These are phyloP conservation scores for Salvia splendens DNA, from an alignment of 257 asterid genomes.

Conservation along the genomic window DNA sequence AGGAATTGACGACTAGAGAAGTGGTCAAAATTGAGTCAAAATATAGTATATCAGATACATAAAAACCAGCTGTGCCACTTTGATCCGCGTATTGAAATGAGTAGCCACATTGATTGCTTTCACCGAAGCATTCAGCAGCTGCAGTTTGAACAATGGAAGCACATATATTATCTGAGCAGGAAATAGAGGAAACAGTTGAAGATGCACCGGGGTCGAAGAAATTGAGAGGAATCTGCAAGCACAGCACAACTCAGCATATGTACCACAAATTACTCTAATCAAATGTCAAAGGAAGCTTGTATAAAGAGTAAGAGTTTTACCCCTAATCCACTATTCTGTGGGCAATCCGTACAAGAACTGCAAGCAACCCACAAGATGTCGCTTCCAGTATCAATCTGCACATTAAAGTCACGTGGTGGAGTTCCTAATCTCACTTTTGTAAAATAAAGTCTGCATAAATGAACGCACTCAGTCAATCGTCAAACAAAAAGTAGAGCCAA, in stretches of 20 bases:
- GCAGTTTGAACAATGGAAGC: conserved; percentile 57
- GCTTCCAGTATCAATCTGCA: conserved; percentile 94
- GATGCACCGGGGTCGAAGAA: conserved; percentile 70
- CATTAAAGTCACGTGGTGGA: conserved; percentile 86
- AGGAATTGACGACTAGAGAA: conserved; percentile 71
- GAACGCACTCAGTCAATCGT: conserved; percentile 21
- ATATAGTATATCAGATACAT: conserved; percentile 69
- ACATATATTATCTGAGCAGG: conserved; percentile 73
- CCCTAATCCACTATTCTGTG: conserved; percentile 81
- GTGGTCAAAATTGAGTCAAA: conserved; percentile 72
- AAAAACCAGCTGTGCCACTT: conserved; percentile 83
- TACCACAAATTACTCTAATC: conserved; percentile 17
- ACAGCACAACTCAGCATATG: conserved; percentile 10
- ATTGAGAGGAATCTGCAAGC: conserved; percentile 71
- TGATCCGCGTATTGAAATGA: conserved; percentile 90
- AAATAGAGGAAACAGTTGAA: conserved; percentile 63
- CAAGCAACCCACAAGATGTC: conserved; percentile 88
- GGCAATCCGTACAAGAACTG: conserved; percentile 78
- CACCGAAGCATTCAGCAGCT: conserved; percentile 65
- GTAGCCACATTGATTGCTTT: conserved; percentile 70
- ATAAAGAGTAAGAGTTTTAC: conserved; percentile 42
- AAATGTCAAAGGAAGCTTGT: not conserved
- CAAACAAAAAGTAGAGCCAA: conserved; percentile 21
- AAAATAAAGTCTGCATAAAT: conserved; percentile 66
- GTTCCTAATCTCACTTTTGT: conserved; percentile 87